These are phyloP conservation scores for Candida tibetensis DNA, from an alignment of 805 yeast genomes.

Conservation along the genomic window DNA sequence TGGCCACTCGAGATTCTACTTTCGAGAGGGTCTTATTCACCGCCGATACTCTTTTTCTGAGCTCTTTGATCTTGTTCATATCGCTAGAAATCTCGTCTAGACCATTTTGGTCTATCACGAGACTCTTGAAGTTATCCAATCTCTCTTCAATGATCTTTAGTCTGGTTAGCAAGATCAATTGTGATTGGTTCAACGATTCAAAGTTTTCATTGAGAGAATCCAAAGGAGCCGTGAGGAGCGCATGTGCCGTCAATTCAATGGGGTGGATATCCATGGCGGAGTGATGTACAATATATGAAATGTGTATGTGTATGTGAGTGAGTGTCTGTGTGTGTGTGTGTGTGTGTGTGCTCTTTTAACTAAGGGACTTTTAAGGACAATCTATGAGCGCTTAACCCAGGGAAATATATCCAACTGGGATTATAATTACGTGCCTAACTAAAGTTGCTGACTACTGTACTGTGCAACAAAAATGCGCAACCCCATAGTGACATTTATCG, in stretches of 20 bases:
- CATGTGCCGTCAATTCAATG: conserved; percentile 57
- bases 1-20: conserved; percentile 30
- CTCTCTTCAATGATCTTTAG: conserved; percentile 41
- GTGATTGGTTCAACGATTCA: conserved; percentile 55
- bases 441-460: too few species aligned
- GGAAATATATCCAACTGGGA: too few species aligned
- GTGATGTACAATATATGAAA: conserved; percentile 1
- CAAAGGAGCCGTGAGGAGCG: conserved; percentile 51
- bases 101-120: conserved; percentile 13
- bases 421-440: too few species aligned
- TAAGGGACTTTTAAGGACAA: too few species aligned
- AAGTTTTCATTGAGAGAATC: conserved; percentile 50
- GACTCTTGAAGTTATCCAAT: conserved; percentile 23
- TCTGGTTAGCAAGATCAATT: conserved; percentile 50
- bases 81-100: conserved; percentile 19
- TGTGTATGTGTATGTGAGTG: neutral
- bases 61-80: conserved; percentile 20
- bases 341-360: neutral
- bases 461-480: too few species aligned
- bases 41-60: conserved; percentile 32
- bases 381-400: too few species aligned
- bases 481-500: too few species aligned
- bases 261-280: conserved; percentile 51
- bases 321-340: neutral
- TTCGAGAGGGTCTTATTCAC: conserved; percentile 28